These are phyloP conservation scores for Naganishia kalamii DNA, from an alignment of 768 basidiomycete species.

Conservation along the genomic window DNA sequence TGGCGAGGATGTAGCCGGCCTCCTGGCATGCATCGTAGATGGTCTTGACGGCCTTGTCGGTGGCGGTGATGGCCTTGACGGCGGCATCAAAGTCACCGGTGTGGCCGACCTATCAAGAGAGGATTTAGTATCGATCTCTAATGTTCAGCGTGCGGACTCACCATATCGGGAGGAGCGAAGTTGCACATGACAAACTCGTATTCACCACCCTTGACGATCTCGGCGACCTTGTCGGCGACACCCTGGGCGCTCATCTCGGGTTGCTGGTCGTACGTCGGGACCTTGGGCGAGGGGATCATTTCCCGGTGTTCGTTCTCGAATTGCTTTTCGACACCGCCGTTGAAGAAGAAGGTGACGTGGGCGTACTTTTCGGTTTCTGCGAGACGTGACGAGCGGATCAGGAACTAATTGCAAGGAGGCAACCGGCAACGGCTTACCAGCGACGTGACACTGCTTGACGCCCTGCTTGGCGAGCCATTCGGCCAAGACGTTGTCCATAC, in stretches of 20 bases:
- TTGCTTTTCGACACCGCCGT: constrained; percentile 90
- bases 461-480: constrained; percentile 79
- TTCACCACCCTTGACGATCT: constrained; percentile 62
- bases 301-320: constrained; percentile 73
- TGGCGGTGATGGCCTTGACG: constrained; percentile 76
- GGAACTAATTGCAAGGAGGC: not conserved
- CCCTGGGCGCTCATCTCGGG: constrained; percentile 82
- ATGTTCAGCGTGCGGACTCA: constrained; percentile 32
- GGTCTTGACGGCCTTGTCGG: constrained; percentile 80
- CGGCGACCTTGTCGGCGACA: constrained; percentile 88
- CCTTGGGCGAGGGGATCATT: constrained; percentile 87
- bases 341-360: constrained; percentile 97
- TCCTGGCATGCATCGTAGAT: constrained; percentile 77
- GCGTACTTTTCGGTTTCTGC: constrained; percentile 95
- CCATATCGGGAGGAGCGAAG: constrained; percentile 96
- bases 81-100: constrained; percentile 88
- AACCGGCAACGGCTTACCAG: constrained; percentile 51
- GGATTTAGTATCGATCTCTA: not conserved
- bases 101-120: constrained; percentile 64
- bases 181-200: constrained; percentile 96
- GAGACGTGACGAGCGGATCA: not conserved
- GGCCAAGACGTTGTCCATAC: constrained; percentile 88
- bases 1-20: constrained; percentile 74
- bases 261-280: constrained; percentile 86
- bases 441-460: constrained; percentile 79